Evolutionary conservation across 164 flowering plant genomes (phyloP), one percentile per base, ranked within the genome.

Genomic region (Macadamia tetraphylla): DNA sequence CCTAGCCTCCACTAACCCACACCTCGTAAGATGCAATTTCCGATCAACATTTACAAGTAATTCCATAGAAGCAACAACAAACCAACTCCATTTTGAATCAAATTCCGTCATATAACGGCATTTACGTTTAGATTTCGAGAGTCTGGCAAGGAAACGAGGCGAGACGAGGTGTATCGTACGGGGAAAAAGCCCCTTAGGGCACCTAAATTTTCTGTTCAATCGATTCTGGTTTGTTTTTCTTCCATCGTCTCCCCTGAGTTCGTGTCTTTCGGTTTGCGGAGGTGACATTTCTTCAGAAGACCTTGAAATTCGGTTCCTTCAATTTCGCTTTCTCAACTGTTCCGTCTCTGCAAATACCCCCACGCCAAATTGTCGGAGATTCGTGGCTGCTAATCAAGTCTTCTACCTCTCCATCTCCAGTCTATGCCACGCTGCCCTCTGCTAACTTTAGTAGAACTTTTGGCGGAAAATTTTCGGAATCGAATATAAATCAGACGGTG

Each of bases 261-360:
- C 67, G 72, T 63, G 72, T 55, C 62, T 61, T 55, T 62, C 8
- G 14, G 61, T 62, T 63, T 70, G 72, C 53, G 72, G 67, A 70
- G 48, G 30, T 70, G 72, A 56, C 66, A 70, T 62, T 63, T 46
- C 31, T 49, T 43, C 30, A 43, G 53, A 63, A 53, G 48, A 32
- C 71, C 72, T 63, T 35, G 11, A 63, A 70, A 53, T 61, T 63
- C 72, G 72, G 57, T 40, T 29, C 64, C 64, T 17, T 68, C 17
- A 30, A 68, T 68, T 60, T 60, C 46, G 42, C 11, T 55, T 48
- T n/a, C 29, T 65, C 59, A 35, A 35, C n/a, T 63, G 32, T 63
- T 32, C 42, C 51, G 53, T 42, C 14, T 44, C 51, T 58, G 53
- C 52, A 23, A 13, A 58, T 35, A 35, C 40, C 40, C 48, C 23